These are phyloP conservation scores for Bauhinia variegata DNA, from an alignment of 306 rosid genomes.

Conservation along the genomic window DNA sequence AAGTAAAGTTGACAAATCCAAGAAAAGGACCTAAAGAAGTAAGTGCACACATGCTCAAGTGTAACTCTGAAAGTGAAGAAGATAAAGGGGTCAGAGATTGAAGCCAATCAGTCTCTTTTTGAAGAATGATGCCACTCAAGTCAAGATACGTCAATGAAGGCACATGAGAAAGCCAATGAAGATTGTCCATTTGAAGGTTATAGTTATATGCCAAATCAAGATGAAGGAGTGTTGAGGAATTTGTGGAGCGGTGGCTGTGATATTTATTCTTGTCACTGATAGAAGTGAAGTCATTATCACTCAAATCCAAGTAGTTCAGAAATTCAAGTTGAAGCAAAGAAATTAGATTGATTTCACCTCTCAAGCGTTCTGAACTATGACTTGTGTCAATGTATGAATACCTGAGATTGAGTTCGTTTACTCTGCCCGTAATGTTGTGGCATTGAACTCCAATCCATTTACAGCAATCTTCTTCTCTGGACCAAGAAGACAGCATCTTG, in stretches of 20 bases:
- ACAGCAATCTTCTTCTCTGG: not conserved
- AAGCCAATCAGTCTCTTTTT: constrained; percentile 12
- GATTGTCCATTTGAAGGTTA: not conserved
- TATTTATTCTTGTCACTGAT: too few relatives aligned
- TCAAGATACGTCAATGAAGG: constrained; percentile 8
- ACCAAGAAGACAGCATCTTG: not conserved
- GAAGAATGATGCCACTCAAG: constrained; percentile 1
- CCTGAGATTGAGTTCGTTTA: not conserved
- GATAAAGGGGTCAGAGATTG: constrained; percentile 1
- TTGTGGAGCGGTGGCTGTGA: not conserved
- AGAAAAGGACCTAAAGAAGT: constrained; percentile 15
- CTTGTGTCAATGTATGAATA: too few relatives aligned
- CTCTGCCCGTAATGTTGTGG: not conserved
- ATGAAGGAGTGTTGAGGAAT: not conserved
- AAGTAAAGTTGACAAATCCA: constrained; percentile 25
- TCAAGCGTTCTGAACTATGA: not conserved
- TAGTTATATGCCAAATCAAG: not conserved
- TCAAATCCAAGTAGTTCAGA: not conserved
- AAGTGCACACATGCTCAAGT: not conserved
- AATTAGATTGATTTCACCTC: not conserved
- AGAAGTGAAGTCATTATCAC: not conserved
- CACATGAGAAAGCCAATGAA: not conserved
- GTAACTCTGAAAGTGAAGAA: constrained; percentile 26
- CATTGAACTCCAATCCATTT: not conserved
- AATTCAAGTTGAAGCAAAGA: not conserved